Base-by-base conservation (phyloP, 2,329 filamentous ascomycete species). In the Penicillium frequentans region DNA sequence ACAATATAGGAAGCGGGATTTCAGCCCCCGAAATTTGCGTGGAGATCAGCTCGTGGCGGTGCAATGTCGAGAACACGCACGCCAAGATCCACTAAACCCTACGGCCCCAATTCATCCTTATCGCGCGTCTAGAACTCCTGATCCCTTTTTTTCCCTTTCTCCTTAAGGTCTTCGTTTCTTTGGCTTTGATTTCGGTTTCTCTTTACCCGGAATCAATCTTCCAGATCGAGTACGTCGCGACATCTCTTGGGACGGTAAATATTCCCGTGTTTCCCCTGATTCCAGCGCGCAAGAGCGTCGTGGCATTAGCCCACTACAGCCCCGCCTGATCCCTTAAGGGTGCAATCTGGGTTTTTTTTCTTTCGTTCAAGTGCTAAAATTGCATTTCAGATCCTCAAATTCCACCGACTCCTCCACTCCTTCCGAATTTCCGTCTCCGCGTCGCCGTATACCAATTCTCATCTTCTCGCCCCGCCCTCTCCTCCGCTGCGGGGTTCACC, bases 71-170 rank as follows among this genome's bases (percentile, higher is more conserved):
- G 23, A 24, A 52, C 45, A 43, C 48, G 33, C 56, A 54, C 44
- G 59, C 56, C 48, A 55, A 57, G 59, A 50, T 54, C 56, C 62
- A 59, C 62, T 66, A 62, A 64, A 60, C 59, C 62, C 60, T 64
- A 64, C 54, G 50, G 54, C 57, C 52, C 55, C 49, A 49, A 52
- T 23, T 46, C 26, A 14, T 39, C 33, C 56, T 65, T 63, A 64
- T 64, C 63, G 63, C 54, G 59, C 54, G 55, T 61, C 61, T 63
- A 63, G 63, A 66, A 57, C 35, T 55, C 42, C 33, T 52, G 24
- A 37, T 26, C 19, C 11, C 19, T 55, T 46, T 29, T 45, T 43
- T 37, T 35, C 43, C 43, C 46, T 27, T 11, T 23, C 0, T 14
- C 19, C n/a, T 49, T 37, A 42, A 42, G 4, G 11, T 21, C 10